A percentile compares a stretch with the other conserved stretches of the same genome.
These are phyloP conservation scores for Cadophora gregata DNA, from an alignment of 2,329 filamentous ascomycete genomes.

Conservation along the genomic window DNA sequence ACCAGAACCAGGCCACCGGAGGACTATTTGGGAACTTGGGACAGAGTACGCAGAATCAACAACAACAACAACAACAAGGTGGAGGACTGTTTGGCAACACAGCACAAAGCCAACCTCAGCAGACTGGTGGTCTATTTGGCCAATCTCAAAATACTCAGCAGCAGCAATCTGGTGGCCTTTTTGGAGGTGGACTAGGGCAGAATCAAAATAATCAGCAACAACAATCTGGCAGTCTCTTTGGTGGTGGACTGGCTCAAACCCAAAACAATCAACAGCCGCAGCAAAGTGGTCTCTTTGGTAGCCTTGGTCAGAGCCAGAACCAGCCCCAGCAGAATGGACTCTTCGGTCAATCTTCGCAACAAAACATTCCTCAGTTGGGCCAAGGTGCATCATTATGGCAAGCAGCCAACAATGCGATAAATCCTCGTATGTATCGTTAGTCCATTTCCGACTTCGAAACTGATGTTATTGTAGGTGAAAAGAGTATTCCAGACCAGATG, in stretches of 20 bases:
- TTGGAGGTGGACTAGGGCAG: conserved; percentile 23
- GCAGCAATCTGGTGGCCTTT: conserved; percentile 21
- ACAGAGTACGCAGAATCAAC: conserved; percentile 22
- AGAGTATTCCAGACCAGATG: conserved; percentile 78
- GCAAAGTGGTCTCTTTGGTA: conserved; percentile 30
- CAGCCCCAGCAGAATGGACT: conserved; percentile 30
- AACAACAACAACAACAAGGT: conserved; percentile 25
- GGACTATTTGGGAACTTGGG: conserved; percentile 15
- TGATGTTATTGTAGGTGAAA: conserved; percentile 60
- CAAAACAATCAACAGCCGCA: conserved; percentile 22
- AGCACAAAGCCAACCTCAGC: not conserved
- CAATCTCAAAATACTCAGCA: conserved; percentile 18
- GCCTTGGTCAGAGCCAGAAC: conserved; percentile 36
- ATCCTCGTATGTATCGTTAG: conserved; percentile 37
- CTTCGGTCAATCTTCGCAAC: conserved; percentile 34
- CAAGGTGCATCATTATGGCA: conserved; percentile 41
- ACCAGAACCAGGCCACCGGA: conserved; percentile 5
- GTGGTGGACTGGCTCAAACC: conserved; percentile 16
- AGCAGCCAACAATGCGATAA: conserved; percentile 39
- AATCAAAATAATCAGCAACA: conserved; percentile 26
- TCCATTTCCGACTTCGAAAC: not conserved
- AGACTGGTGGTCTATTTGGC: conserved; percentile 6
- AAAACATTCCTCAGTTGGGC: conserved; percentile 43
- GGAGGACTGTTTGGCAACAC: conserved; percentile 23
- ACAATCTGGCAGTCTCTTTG: conserved; percentile 22